These are phyloP conservation scores for Purshia tridentata DNA, from an alignment of 306 rosid genomes.

Conservation along the genomic window DNA sequence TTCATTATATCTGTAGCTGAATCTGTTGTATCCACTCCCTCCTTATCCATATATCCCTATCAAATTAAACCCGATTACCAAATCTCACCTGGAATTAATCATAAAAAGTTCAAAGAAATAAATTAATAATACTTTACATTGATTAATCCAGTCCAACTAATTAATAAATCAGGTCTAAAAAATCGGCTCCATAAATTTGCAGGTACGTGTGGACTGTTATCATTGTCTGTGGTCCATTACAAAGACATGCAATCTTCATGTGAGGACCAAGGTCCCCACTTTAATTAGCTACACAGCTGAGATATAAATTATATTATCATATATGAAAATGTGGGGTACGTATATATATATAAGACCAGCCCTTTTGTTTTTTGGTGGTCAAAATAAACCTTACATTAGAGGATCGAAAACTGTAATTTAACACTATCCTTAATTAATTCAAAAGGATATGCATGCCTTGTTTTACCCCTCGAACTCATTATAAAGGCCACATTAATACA, in stretches of 20 bases:
- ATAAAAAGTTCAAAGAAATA: not conserved
- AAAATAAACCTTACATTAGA: too few relatives aligned
- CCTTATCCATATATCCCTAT: conserved; percentile 10
- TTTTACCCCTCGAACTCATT: too few relatives aligned
- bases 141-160: not conserved
- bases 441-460: too few relatives aligned
- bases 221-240: conserved; percentile 15
- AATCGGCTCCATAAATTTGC: conserved; percentile 32
- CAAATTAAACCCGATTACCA: not conserved
- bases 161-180: conserved; percentile 21
- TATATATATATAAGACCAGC: too few relatives aligned
- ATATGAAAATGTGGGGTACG: too few relatives aligned
- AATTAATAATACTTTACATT: not conserved
- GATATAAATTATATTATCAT: not conserved
- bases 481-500: too few relatives aligned
- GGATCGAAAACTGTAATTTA: too few relatives aligned
- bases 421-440: too few relatives aligned
- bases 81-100: not conserved
- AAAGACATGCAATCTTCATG: conserved; percentile 8
- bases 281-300: conserved; percentile 6
- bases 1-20: not conserved
- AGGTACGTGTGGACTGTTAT: conserved; percentile 11
- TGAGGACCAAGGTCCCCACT: conserved; percentile 28
- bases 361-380: too few relatives aligned
- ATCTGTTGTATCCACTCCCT: conserved; percentile 1